Base-by-base conservation (phyloP, 2,329 filamentous ascomycete genomes). In the Alternaria sp. region DNA sequence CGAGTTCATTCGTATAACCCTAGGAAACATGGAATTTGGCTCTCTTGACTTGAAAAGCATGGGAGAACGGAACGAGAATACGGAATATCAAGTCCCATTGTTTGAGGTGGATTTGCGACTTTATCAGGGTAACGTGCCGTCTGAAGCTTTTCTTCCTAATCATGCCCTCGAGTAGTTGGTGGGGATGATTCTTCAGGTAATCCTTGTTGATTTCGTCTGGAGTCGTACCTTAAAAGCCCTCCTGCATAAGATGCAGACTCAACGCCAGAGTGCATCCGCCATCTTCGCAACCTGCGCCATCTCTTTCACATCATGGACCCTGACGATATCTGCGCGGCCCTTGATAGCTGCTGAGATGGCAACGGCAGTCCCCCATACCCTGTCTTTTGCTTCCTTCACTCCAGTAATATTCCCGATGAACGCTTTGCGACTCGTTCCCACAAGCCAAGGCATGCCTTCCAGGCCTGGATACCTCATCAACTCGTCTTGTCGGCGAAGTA, bases 291-390 rank as follows among this genome's bases (percentile, higher is more conserved):
- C 93, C 78, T 92, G 85, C 39, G 80, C 83, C 94, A 98, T 98
- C 81, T 95, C 91, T 55, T 82, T 79, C 13, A 93, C 90, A 80
- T 98, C 94, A 79, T 99, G 95, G 40, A 99, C 93, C 51, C 95
- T 84, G 44, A 98, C 89, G 58, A 99, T 88, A 80, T 98, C 93
- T 24, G 93, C 93, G 3, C 95, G 95, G 6, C 92, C 92, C 61
- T 90, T 87, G 29, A 99, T 85, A 44, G 93, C 92, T 6, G 93
- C 92, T 3, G 91, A 89, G 8, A 98, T 90, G 0, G 93, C 91
- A 10, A 91, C 92, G 10, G 93, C 93, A 3, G 95, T 98, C 10
- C 95, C 95, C 87, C 89, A 95, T 8, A 85, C 83, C 61, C 94
- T 85, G 67, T 93, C 86, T 60, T 82, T 84, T 0, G 93, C 86